Evolutionary conservation across 805 yeast species (phyloP), one percentile per base, ranked within the genome.

Genomic region (Blastobotrys americana): DNA sequence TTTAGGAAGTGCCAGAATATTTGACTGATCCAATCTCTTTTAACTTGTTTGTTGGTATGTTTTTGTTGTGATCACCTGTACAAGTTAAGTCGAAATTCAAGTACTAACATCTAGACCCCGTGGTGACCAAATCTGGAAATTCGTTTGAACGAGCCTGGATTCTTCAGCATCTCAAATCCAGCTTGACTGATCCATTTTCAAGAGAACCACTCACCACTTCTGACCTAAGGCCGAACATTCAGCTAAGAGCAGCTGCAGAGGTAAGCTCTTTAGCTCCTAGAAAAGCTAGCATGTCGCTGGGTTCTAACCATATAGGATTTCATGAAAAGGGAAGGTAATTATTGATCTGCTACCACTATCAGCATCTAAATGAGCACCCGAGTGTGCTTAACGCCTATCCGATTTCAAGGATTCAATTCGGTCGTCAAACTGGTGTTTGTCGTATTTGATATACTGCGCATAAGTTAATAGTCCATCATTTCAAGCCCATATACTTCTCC

Each of bases 361-460:
- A n/a, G n/a, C n/a, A n/a, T n/a, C n/a, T n/a, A n/a, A n/a, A n/a
- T n/a, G n/a, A n/a, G n/a, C 19, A 34, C 16, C 19, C 16, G 37
- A 6, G 19, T 8, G 19, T 34, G 13, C 13, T 13, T 25, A 25
- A 8, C 13, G 8, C 31, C 15, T 27, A n/a, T 39, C 41, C 19
- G 34, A 43, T 3, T 39, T 43, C 20, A 71, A 47, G 3, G 71
- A 61, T 6, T 63, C 59, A 15, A 71, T 48, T 10, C 61, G 55
- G 22, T 57, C 50, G 46, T 71, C 76, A 46, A 73, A 60, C 55
- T 71, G 60, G 16, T 50, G 46, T 45, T 62, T 61, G 49, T 73
- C 54, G 55, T 76, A 82, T 64, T 80, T 82, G 59, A 84, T 74
- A 55, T 84, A 82, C 68, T 82, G 84, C 83, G 18, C 84, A 71